Percentiles rank a stretch among this genome's conserved stretches.
Conservation (phyloP, 1,284 basidiomycete genomes). For the Malassezia arunalokei region DNA sequence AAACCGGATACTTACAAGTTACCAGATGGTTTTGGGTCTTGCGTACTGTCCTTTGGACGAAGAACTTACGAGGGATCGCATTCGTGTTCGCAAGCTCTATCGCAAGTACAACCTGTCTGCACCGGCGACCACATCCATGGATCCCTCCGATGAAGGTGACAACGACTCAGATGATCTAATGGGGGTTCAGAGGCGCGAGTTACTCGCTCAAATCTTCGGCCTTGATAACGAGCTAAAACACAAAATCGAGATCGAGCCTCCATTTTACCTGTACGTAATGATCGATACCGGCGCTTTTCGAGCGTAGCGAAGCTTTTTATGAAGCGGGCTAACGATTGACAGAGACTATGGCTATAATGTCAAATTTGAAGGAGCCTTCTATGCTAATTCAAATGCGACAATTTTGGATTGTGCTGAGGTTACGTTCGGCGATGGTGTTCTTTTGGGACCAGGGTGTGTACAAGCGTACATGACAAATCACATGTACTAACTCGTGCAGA, state of each 20-base stretch:
- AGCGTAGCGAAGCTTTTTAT: not conserved
- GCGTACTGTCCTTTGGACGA: slow-evolving; percentile 5
- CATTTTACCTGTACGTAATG: slow-evolving; percentile 16
- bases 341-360: slow-evolving; percentile 28
- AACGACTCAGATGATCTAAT: slow-evolving; percentile 3
- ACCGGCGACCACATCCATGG: not conserved
- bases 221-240: slow-evolving; percentile 4
- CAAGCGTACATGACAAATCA: not conserved
- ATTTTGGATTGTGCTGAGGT: slow-evolving; percentile 25
- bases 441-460: slow-evolving; percentile 22
- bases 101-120: slow-evolving; percentile 2
- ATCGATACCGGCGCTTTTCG: not conserved
- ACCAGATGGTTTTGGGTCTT: slow-evolving; percentile 6
- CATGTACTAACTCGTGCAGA: not conserved
- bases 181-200: slow-evolving; percentile 10
- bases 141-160: not conserved
- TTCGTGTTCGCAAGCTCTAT: not conserved
- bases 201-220: slow-evolving; percentile 18
- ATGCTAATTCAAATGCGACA: slow-evolving; percentile 21
- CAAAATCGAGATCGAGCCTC: slow-evolving; percentile 21
- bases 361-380: slow-evolving; percentile 24
- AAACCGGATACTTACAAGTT: not conserved
- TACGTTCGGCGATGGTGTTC: slow-evolving; percentile 18
- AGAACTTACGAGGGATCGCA: not conserved
- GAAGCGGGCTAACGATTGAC: no score